Percentiles rank a stretch among this genome's conserved stretches.
phyloP scores from a whole-genome alignment of 2,329 filamentous ascomycete genomes.

The Aspergillus intermedius region DNA sequence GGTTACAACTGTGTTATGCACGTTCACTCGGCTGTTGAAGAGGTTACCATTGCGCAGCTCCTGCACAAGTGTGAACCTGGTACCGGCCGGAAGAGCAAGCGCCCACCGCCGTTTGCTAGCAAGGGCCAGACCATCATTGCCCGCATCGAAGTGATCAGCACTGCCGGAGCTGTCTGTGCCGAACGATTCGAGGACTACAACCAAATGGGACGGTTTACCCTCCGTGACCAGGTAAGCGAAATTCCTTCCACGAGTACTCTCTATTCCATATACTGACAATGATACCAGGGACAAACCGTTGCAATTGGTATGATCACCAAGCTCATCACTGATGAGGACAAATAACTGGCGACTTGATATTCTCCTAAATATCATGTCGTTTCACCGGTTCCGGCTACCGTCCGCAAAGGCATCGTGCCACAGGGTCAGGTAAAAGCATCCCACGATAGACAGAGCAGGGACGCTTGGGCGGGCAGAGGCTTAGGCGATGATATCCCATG shows the following conservation, averaged over 20 bases:
- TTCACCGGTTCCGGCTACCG: slow-evolving; percentile 1
- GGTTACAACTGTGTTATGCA: slow-evolving; percentile 98
- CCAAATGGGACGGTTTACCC: slow-evolving; percentile 84
- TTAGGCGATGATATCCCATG: slow-evolving; percentile 16
- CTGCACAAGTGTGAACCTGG: slow-evolving; percentile 95
- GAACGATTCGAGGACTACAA: slow-evolving; percentile 95
- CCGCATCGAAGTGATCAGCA: slow-evolving; percentile 77
- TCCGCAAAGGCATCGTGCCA: background rate
- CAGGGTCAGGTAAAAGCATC: background rate
- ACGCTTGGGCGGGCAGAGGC: slow-evolving; percentile 15
- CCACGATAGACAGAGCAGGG: slow-evolving; percentile 3
- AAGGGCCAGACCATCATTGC: slow-evolving; percentile 81
- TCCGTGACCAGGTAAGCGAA: slow-evolving; percentile 69
- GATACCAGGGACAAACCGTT: slow-evolving; percentile 83
- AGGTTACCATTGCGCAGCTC: slow-evolving; percentile 82
- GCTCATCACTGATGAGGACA: slow-evolving; percentile 49
- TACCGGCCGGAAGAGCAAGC: slow-evolving; percentile 87
- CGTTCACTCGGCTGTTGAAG: slow-evolving; percentile 94
- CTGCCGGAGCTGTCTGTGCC: slow-evolving; percentile 79
- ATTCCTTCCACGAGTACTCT: slow-evolving; percentile 6
- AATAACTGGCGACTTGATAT: slow-evolving; percentile 8
- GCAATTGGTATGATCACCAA: slow-evolving; percentile 99
- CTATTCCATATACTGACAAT: slow-evolving; percentile 16
- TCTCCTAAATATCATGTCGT: slow-evolving; percentile 2
- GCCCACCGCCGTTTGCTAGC: slow-evolving; percentile 82